Base-by-base conservation (phyloP, 1,139 yeast genomes). In the Saccharomycopsis hybrid region DNA sequence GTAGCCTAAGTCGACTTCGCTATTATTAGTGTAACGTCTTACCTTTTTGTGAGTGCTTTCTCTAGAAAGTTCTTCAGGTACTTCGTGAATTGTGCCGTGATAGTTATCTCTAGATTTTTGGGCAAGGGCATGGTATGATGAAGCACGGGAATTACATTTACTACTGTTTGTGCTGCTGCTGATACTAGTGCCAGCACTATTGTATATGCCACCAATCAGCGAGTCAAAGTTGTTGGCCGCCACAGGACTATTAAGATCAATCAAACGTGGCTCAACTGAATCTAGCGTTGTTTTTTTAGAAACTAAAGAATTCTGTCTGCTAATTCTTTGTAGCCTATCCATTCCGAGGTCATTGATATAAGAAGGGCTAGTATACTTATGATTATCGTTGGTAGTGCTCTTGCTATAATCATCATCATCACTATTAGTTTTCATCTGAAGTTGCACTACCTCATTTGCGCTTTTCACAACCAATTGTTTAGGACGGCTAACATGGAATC, bases 401-500 rank as follows among this genome's bases (percentile, higher is more conserved):
- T n/a, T n/a, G 9, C 24, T 29, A 28, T 46, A 35, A 27, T 44
- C 47, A 9, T 40, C 43, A 40, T 9, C 28, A 11, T 31, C 35
- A 11, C 11, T 7, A 11, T 31, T 11, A 9, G 39, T 9, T 5
- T 9, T n/a, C 24, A 5, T 8, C 7, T 8, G 24, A 18, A 8
- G 7, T 18, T 42, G 29, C 9, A 4, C 11, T 3, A 44, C 41
- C 27, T 49, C 48, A n/a, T 37, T 35, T 7, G 38, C 30, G 8
- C 27, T 38, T 29, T 28, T 36, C 3, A 53, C 55, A 13, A 51
- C 48, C 11, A 53, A 11, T 33, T 51, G 49, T 9, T 46, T 38
- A 8, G 55, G 55, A 29, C 55, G 39, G 41, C 28, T 42, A 2
- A 53, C 55, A 4, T 45, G 48, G 37, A 53, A 53, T 18, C 54